Percentiles rank a stretch among this genome's conserved stretches.
phyloP scores from a whole-genome alignment of 495 filamentous ascomycete species.

The Evernia prunastri region DNA sequence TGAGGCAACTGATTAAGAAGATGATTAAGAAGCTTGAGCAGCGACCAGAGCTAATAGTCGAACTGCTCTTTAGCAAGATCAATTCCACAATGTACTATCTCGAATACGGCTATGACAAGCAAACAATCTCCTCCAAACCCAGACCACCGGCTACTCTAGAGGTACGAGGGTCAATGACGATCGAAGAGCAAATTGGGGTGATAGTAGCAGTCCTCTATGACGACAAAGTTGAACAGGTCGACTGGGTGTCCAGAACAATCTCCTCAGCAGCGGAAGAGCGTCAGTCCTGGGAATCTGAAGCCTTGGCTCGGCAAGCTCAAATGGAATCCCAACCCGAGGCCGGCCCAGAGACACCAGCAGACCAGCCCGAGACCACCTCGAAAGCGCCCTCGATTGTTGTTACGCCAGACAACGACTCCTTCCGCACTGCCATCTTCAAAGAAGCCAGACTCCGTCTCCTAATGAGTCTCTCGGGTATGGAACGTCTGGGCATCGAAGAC shows the following conservation, averaged over 20 bases:
- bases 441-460: slow-evolving; percentile 87
- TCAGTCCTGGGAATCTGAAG: slow-evolving; percentile 68
- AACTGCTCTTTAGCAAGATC: slow-evolving; percentile 92
- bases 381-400: slow-evolving; percentile 41
- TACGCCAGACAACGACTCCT: slow-evolving; percentile 59
- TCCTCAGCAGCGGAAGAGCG: slow-evolving; percentile 63
- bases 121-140: slow-evolving; percentile 53
- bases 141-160: slow-evolving; percentile 70
- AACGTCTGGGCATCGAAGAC: slow-evolving; percentile 59
- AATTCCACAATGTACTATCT: slow-evolving; percentile 75
- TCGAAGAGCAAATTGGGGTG: slow-evolving; percentile 66
- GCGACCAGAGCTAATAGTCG: slow-evolving; percentile 73
- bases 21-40: slow-evolving; percentile 74
- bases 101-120: slow-evolving; percentile 83
- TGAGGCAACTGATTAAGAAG: slow-evolving; percentile 69
- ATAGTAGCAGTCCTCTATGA: slow-evolving; percentile 73
- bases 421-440: slow-evolving; percentile 71
- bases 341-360: background rate
- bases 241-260: slow-evolving; percentile 73
- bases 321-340: background rate
- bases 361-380: background rate
- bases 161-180: slow-evolving; percentile 61
- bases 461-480: slow-evolving; percentile 67
- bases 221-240: slow-evolving; percentile 63
- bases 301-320: slow-evolving; percentile 48